Conservation (phyloP, 2,329 filamentous ascomycete species). For the Erysiphe pulchra region DNA sequence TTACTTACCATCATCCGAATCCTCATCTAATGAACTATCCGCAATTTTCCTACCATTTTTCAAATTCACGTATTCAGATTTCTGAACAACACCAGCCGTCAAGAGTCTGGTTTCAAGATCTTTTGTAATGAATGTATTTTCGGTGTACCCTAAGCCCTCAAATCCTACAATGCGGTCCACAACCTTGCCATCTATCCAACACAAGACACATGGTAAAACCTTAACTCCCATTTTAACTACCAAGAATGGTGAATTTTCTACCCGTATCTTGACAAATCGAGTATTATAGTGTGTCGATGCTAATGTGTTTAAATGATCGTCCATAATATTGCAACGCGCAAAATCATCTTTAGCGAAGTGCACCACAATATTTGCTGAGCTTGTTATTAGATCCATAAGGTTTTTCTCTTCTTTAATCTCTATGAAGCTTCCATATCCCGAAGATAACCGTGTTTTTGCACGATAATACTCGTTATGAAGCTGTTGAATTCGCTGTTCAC, state of each 20-base stretch:
- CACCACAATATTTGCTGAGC: constrained; percentile 15
- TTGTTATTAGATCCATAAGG: constrained; percentile 22
- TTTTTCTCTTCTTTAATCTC: constrained; percentile 32
- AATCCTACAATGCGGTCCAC: constrained; percentile 32
- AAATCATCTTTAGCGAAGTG: constrained; percentile 19
- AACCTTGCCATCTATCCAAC: constrained; percentile 27
- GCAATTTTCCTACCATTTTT: not conserved
- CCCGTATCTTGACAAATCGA: constrained; percentile 28
- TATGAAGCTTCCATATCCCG: constrained; percentile 24
- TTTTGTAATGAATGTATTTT: constrained; percentile 25
- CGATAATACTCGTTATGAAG: constrained; percentile 27
- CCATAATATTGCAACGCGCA: constrained; percentile 17
- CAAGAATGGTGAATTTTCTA: constrained; percentile 32
- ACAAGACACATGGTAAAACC: constrained; percentile 30
- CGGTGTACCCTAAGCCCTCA: constrained; percentile 25
- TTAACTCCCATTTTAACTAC: constrained; percentile 30
- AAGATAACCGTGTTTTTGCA: constrained; percentile 23
- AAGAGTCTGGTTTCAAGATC: constrained; percentile 27
- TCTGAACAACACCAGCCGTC: constrained; percentile 18
- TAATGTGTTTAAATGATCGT: constrained; percentile 18
- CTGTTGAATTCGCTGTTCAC: constrained; percentile 30
- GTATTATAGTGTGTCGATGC: constrained; percentile 32
- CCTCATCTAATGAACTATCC: not conserved
- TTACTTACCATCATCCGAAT: too few species aligned
- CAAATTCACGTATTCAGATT: too few species aligned